A percentile compares a stretch with the other conserved stretches of the same genome.
Conservation (phyloP, 2,329 filamentous ascomycete genomes). For the Ascochyta lentis region DNA sequence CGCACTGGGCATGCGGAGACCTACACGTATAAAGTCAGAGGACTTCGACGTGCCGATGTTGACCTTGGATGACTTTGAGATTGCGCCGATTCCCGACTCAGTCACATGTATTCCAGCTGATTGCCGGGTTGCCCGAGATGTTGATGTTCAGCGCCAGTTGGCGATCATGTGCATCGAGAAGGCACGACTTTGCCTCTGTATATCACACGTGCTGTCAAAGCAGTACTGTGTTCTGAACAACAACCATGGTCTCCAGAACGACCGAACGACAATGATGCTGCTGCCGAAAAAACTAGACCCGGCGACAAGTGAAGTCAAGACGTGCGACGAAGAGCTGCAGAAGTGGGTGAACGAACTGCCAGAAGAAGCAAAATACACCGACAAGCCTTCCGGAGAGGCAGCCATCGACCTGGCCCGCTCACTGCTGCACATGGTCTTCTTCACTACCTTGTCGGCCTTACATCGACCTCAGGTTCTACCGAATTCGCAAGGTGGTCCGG, state of each 20-base stretch:
- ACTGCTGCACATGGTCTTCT: constrained; percentile 92
- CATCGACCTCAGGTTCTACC: constrained; percentile 91
- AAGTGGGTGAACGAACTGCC: constrained; percentile 79
- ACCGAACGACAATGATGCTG: constrained; percentile 83
- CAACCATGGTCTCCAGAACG: constrained; percentile 73
- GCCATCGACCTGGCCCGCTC: constrained; percentile 75
- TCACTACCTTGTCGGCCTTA: constrained; percentile 87
- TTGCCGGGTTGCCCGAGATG: constrained; percentile 74
- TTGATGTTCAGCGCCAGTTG: constrained; percentile 75
- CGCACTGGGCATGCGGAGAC: constrained; percentile 89
- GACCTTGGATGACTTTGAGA: constrained; percentile 82
- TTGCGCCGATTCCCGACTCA: constrained; percentile 69
- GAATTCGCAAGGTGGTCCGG: constrained; percentile 63
- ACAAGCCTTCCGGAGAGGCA: constrained; percentile 63
- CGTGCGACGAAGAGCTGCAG: constrained; percentile 79
- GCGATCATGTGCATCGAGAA: constrained; percentile 92
- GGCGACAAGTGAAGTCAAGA: constrained; percentile 79
- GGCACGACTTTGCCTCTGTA: constrained; percentile 85
- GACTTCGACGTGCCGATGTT: constrained; percentile 96
- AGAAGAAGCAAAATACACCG: constrained; percentile 72
- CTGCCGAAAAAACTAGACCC: constrained; percentile 86
- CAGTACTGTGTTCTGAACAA: constrained; percentile 92
- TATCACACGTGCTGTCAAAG: constrained; percentile 86
- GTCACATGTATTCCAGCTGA: constrained; percentile 72
- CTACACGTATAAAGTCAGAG: constrained; percentile 89